These are phyloP conservation scores for Limonium bicolor DNA, from an alignment of 148 eudicot species.

Conservation along the genomic window DNA sequence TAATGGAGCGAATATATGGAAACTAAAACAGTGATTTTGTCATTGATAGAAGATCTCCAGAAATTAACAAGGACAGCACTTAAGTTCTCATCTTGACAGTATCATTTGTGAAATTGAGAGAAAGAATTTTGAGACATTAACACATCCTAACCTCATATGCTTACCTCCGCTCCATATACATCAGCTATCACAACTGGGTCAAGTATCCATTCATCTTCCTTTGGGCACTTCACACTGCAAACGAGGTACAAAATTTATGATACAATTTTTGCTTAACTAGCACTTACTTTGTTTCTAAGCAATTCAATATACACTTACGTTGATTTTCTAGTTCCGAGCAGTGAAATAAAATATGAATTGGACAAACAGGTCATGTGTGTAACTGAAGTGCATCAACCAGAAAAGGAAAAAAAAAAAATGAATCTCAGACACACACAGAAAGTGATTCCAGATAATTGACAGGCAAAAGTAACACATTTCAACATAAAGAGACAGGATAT, in stretches of 20 bases:
- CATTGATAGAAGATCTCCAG: too few relatives aligned
- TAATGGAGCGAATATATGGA: not conserved
- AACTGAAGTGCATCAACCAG: too few relatives aligned
- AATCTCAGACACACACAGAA: too few relatives aligned
- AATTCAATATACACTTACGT: not conserved
- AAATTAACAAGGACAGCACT: too few relatives aligned
- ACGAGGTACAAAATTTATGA: not conserved
- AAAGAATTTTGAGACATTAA: not conserved
- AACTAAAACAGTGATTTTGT: too few relatives aligned
- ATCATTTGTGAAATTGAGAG: not conserved
- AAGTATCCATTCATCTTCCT: slow-evolving; percentile 69
- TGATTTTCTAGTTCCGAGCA: not conserved
- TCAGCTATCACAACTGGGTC: slow-evolving; percentile 81
- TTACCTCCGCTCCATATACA: slow-evolving; percentile 75
- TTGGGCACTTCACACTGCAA: slow-evolving; percentile 60
- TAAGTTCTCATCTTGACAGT: not conserved
- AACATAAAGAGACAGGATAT: too few relatives aligned
- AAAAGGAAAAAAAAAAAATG: too few relatives aligned
- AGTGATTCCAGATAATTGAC: too few relatives aligned
- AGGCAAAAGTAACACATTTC: too few relatives aligned
- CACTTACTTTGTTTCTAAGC: not conserved
- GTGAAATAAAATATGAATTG: not conserved
- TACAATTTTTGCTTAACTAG: not conserved
- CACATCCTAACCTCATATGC: not conserved
- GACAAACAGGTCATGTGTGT: too few relatives aligned